Evolutionary conservation across 1,139 yeast genomes (phyloP).

Genomic region (Kluyveromyces sp.): DNA sequence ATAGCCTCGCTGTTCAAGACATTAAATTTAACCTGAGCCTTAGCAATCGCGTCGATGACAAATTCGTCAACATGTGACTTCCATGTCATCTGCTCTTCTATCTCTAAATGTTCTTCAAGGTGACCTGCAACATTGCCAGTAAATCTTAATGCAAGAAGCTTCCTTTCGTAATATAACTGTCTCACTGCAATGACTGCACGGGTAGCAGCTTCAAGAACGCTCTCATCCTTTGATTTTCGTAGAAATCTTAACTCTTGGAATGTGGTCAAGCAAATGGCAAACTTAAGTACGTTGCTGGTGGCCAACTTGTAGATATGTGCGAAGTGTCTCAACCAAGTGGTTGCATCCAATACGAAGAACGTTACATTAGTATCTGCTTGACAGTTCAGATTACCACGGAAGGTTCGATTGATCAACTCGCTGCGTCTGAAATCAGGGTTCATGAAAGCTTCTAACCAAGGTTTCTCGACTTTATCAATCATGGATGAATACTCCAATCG

Average conservation of each 20-base stretch:
- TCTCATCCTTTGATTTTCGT: conserved; percentile 65
- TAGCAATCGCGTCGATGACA: conserved; percentile 34
- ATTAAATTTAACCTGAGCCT: conserved; percentile 28
- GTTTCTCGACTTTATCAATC: conserved; percentile 8
- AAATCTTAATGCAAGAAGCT: conserved; percentile 54
- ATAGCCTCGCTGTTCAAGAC: conserved; percentile 12
- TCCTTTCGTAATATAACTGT: conserved; percentile 56
- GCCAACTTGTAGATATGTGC: conserved; percentile 69
- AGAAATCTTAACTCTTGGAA: conserved; percentile 74
- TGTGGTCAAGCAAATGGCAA: conserved; percentile 63
- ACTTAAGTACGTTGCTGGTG: conserved; percentile 49
- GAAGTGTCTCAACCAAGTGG: conserved; percentile 75
- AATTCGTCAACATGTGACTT: conserved; percentile 37
- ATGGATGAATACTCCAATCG: conserved; percentile 4
- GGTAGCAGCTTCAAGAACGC: conserved; percentile 75
- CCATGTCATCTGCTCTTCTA: conserved; percentile 38
- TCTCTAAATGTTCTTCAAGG: conserved; percentile 43
- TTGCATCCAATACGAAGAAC: conserved; percentile 63
- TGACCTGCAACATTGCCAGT: conserved; percentile 59
- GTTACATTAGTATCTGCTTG: conserved; percentile 35
- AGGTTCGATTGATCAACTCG: conserved; percentile 11
- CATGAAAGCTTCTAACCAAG: conserved; percentile 9
- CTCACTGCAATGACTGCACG: conserved; percentile 68
- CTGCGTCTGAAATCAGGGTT: conserved; percentile 5
- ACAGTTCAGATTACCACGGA: conserved; percentile 12